Percentiles rank a stretch among this genome's conserved stretches.
Evolutionary conservation across 1,139 yeast species (phyloP).

Genomic region (Blastobotrys petasosporus): DNA sequence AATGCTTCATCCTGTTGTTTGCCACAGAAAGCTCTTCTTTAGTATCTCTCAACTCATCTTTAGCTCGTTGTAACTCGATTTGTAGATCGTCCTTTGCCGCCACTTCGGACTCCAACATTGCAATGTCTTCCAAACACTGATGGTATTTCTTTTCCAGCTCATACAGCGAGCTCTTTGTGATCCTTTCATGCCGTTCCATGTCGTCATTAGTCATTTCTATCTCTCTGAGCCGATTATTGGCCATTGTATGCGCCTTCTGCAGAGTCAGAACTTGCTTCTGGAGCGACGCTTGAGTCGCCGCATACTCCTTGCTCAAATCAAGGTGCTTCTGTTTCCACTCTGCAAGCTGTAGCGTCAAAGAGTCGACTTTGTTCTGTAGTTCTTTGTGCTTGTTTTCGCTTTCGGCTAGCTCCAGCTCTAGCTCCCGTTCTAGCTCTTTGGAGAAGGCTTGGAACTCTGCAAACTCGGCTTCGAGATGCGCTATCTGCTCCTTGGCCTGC

Average conservation of each 20-base stretch:
- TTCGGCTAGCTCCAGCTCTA: conserved; percentile 34
- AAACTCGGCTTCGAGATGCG: conserved; percentile 34
- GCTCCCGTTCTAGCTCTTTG: conserved; percentile 32
- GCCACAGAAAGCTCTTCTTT: conserved; percentile 30
- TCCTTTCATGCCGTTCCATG: conserved; percentile 34
- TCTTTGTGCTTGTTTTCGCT: conserved; percentile 28
- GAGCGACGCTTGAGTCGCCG: conserved; percentile 26
- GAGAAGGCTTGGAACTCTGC: conserved; percentile 35
- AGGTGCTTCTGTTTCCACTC: conserved; percentile 27
- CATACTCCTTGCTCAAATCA: conserved; percentile 27
- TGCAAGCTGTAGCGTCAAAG: conserved; percentile 23
- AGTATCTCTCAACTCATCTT: conserved; percentile 33
- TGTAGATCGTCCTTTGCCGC: conserved; percentile 25
- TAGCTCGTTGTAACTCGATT: conserved; percentile 32
- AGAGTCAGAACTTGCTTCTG: conserved; percentile 28
- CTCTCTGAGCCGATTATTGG: conserved; percentile 31
- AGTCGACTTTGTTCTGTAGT: conserved; percentile 23
- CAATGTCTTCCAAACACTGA: conserved; percentile 31
- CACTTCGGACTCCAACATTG: conserved; percentile 33
- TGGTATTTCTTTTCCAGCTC: conserved; percentile 32
- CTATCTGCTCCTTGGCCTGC: conserved; percentile 30
- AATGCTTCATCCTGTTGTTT: conserved; percentile 12
- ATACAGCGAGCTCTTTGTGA: conserved; percentile 29
- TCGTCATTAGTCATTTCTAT: conserved; percentile 37
- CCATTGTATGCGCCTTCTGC: conserved; percentile 27